A percentile compares a stretch with the other conserved stretches of the same genome.
Conservation (phyloP, 2,329 filamentous ascomycete genomes). For the Talaromyces albobiverticillius region DNA sequence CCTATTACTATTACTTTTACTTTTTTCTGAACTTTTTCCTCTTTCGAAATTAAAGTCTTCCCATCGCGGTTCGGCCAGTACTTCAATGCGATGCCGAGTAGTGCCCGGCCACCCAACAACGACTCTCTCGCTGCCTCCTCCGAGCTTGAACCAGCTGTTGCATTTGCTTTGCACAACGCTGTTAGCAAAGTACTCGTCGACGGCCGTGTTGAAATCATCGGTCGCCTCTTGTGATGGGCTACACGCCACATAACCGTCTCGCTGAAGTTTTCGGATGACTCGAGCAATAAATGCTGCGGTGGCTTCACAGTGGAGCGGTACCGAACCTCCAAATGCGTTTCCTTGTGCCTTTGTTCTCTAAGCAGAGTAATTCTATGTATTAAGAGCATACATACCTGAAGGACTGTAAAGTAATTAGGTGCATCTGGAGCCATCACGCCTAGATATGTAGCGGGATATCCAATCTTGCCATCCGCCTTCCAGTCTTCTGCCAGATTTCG, state of each 20-base stretch:
- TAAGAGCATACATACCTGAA: not conserved
- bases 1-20: slow-evolving; percentile 6
- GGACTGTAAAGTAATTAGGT: slow-evolving; percentile 13
- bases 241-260: slow-evolving; percentile 3
- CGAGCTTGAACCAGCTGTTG: slow-evolving; percentile 12
- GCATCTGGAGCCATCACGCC: slow-evolving; percentile 9
- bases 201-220: slow-evolving; percentile 9
- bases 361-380: not conserved
- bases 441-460: slow-evolving; percentile 11
- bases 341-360: slow-evolving; percentile 3
- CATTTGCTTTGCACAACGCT: slow-evolving; percentile 7
- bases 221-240: slow-evolving; percentile 13
- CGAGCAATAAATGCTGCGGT: slow-evolving; percentile 7
- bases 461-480: slow-evolving; percentile 6
- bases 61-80: slow-evolving; percentile 10
- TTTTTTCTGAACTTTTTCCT: slow-evolving; percentile 1
- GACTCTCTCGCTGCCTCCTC: slow-evolving; percentile 5
- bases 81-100: slow-evolving; percentile 10
- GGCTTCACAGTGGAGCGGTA: slow-evolving; percentile 10
- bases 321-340: slow-evolving; percentile 4
- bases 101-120: slow-evolving; percentile 11
- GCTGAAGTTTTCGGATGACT: slow-evolving; percentile 9
- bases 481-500: not conserved
- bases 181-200: slow-evolving; percentile 3
- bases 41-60: slow-evolving; percentile 11